Conservation (phyloP, 1,284 basidiomycete species). For the Veloporphyrellus conicus region DNA sequence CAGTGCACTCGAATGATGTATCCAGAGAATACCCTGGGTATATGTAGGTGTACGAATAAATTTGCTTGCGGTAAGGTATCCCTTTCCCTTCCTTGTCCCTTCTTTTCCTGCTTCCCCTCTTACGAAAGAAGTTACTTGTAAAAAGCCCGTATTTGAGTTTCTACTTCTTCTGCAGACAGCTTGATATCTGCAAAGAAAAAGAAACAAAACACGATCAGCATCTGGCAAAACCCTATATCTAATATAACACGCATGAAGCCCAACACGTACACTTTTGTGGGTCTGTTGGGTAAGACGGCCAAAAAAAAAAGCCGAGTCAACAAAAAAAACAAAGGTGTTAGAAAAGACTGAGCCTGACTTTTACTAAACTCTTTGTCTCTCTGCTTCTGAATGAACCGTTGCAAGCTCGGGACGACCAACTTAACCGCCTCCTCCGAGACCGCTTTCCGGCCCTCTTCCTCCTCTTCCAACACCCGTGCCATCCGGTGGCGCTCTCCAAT, state of each 20-base stretch:
- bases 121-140: slow-evolving; percentile 34
- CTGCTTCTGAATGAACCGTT: slow-evolving; percentile 68
- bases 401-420: slow-evolving; percentile 67
- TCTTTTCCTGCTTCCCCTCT: background rate
- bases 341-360: slow-evolving; percentile 41
- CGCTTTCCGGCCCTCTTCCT: slow-evolving; percentile 51
- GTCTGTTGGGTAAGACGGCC: slow-evolving; percentile 41
- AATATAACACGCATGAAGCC: background rate
- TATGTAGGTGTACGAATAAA: too few relatives aligned
- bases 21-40: too few relatives aligned
- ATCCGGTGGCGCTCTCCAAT: slow-evolving; percentile 67
- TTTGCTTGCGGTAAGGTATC: background rate
- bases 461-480: slow-evolving; percentile 67
- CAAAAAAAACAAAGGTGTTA: background rate
- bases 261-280: slow-evolving; percentile 75
- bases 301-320: background rate
- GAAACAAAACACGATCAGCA: slow-evolving; percentile 10
- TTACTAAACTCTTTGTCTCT: slow-evolving; percentile 78
- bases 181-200: slow-evolving; percentile 60
- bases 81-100: too few relatives aligned
- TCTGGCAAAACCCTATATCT: background rate
- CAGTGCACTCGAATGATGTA: too few relatives aligned
- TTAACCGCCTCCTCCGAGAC: slow-evolving; percentile 70
- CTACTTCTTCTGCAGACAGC: slow-evolving; percentile 68
- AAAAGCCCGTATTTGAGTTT: slow-evolving; percentile 61